Base-by-base conservation (phyloP, 306 rosid genomes). In the Corylus heterophylla region DNA sequence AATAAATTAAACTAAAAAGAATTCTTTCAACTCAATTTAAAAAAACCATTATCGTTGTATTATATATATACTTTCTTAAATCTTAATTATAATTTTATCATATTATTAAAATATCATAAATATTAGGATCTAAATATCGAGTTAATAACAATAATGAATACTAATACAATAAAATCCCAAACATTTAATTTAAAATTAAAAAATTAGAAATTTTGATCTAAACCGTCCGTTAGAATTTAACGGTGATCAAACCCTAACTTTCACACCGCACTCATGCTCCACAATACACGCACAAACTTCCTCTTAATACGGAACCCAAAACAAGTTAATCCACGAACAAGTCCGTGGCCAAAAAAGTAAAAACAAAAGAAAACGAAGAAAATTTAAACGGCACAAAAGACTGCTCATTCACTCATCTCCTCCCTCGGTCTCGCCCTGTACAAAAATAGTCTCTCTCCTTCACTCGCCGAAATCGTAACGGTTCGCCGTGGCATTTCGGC, bases 391-490 rank as follows among this genome's bases (percentile, higher is more conserved):
- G 87, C 79, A 82, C 84, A 37, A 73, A 66, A 49, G 48, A 61
- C 79, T 10, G 69, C 69, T 54, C 54, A 59, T 64, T 52, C 69
- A 25, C 8, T 27, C 45, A 17, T 71, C 71, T 31, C 54, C 73
- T 44, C 45, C 44, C 62, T 22, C 16, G 12, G 67, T 64, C 74
- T 13, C 71, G 50, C 39, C 20, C 54, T 20, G 31, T 9, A 25
- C 20, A 39, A 67, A 67, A 35, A 17, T 31, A 12, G 45, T 13
- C 45, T 14, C 67, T 50, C 63, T 12, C 63, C 50, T 50, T 74
- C 80, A 66, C 78, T 74, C 78, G 87, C 93, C 90, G 90, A 86
- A 88, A 86, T 17, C 84, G 85, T 66, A 84, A 87, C 94, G 79
- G 85, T 71, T 80, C 88, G 72, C 85, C 72, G 81, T 54, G 71